These are phyloP conservation scores for Umbilicaria muhlenbergii DNA, from an alignment of 495 filamentous ascomycete species.

Conservation along the genomic window DNA sequence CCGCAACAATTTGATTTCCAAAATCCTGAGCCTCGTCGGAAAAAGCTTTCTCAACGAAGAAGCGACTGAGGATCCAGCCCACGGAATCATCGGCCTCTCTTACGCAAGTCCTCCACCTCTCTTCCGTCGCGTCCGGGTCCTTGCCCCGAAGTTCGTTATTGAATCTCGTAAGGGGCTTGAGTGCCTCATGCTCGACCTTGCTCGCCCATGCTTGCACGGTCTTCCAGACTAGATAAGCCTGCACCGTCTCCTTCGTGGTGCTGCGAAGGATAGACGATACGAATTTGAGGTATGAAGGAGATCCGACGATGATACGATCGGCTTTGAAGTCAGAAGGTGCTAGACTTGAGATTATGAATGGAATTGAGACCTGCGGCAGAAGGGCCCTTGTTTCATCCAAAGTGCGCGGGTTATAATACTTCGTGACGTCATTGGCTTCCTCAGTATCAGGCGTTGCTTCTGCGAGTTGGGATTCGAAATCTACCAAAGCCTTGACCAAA, in stretches of 20 bases:
- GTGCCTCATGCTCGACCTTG: constrained; percentile 38
- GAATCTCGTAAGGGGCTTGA: constrained; percentile 43
- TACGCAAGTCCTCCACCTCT: constrained; percentile 58
- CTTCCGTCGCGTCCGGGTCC: constrained; percentile 45
- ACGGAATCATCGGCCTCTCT: constrained; percentile 37
- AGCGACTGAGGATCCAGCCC: constrained; percentile 44
- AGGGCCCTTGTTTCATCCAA: constrained; percentile 34
- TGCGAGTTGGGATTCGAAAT: constrained; percentile 46
- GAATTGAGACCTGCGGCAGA: constrained; percentile 38
- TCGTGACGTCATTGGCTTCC: constrained; percentile 40
- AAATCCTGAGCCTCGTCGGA: constrained; percentile 45
- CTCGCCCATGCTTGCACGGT: constrained; percentile 34
- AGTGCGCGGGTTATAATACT: constrained; percentile 41
- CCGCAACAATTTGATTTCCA: constrained; percentile 52
- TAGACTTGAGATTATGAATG: constrained; percentile 34
- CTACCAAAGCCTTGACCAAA: constrained; percentile 31
- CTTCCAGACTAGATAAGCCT: constrained; percentile 46
- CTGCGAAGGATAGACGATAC: constrained; percentile 31
- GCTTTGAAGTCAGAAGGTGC: constrained; percentile 33
- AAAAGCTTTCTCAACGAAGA: constrained; percentile 52
- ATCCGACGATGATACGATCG: constrained; percentile 39
- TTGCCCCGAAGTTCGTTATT: constrained; percentile 39
- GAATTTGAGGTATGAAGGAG: constrained; percentile 37
- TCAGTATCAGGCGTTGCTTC: constrained; percentile 40
- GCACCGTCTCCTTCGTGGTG: constrained; percentile 31